Evolutionary conservation across 2,329 filamentous ascomycete genomes (phyloP).

Genomic region (Hymenoscyphus scutula): DNA sequence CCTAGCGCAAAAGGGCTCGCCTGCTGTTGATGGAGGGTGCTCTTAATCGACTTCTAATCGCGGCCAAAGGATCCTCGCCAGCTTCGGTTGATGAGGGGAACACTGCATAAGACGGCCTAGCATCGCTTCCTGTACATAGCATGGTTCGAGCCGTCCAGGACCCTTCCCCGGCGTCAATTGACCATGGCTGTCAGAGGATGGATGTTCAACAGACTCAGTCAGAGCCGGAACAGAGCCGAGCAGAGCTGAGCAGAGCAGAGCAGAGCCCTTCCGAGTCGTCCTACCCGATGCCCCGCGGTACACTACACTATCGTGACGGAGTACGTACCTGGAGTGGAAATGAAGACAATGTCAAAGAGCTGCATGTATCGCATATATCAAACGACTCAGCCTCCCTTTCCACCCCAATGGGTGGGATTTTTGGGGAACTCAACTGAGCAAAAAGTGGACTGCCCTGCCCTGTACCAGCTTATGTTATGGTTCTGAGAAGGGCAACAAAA

Average conservation of each 20-base stretch:
- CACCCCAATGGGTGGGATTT: background rate
- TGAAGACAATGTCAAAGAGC: background rate
- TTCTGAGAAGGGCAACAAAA: slow-evolving; percentile 2
- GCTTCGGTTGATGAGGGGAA: background rate
- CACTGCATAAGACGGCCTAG: background rate
- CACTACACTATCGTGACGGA: background rate
- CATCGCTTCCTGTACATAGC: background rate
- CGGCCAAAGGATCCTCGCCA: background rate
- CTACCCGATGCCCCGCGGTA: background rate
- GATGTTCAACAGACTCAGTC: background rate
- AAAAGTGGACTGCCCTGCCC: background rate
- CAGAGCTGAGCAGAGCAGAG: no score
- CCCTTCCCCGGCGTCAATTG: slow-evolving; percentile 6
- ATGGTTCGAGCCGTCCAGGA: background rate
- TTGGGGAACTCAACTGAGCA: no score
- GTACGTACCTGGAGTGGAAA: slow-evolving; percentile 1
- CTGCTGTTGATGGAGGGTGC: background rate
- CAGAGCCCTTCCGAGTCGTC: background rate
- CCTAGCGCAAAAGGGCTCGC: background rate
- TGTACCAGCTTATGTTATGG: background rate
- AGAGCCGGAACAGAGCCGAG: background rate
- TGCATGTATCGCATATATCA: background rate
- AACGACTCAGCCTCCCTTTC: slow-evolving; percentile 2
- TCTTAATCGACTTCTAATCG: background rate
- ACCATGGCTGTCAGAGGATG: background rate